A percentile compares a stretch with the other conserved stretches of the same genome.
These are phyloP conservation scores for Diaporthe eres DNA, from an alignment of 2,329 filamentous ascomycete species.

Conservation along the genomic window DNA sequence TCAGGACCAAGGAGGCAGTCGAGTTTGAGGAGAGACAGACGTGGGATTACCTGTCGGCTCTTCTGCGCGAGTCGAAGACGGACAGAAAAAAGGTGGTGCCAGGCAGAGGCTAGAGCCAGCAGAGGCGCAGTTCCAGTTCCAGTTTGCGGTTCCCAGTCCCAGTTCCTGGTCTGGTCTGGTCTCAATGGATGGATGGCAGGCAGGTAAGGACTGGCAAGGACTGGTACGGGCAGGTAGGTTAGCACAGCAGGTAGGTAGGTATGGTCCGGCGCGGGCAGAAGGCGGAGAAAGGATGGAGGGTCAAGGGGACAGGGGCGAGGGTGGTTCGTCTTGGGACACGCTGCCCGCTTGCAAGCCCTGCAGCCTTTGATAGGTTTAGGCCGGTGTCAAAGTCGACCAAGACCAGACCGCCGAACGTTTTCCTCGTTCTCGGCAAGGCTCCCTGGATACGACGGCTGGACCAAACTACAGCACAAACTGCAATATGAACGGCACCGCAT, in stretches of 20 bases:
- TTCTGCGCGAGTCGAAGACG: conserved; percentile 38
- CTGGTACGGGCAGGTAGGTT: conserved; percentile 10
- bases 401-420: conserved; percentile 35
- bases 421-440: conserved; percentile 35
- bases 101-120: conserved; percentile 38
- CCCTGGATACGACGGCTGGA: conserved; percentile 32
- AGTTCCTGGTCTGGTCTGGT: conserved; percentile 26
- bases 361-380: conserved; percentile 36
- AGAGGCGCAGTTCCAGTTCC: conserved; percentile 33
- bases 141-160: conserved; percentile 28
- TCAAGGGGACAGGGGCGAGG: conserved; percentile 31
- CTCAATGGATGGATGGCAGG: conserved; percentile 17
- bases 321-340: conserved; percentile 34
- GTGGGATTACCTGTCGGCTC: conserved; percentile 29
- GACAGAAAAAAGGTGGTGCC: conserved; percentile 41
- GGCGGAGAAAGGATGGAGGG: conserved; percentile 39
- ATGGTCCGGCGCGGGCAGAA: conserved; percentile 21
- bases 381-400: conserved; percentile 34
- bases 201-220: conserved; percentile 6
- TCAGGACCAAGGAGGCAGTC: conserved; percentile 8
- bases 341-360: conserved; percentile 36
- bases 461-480: conserved; percentile 8
- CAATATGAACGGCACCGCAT: conserved; percentile 10
- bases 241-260: not conserved
- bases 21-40: conserved; percentile 33